Conservation (phyloP, 2,329 filamentous ascomycete species). For the Xylaria sp. region DNA sequence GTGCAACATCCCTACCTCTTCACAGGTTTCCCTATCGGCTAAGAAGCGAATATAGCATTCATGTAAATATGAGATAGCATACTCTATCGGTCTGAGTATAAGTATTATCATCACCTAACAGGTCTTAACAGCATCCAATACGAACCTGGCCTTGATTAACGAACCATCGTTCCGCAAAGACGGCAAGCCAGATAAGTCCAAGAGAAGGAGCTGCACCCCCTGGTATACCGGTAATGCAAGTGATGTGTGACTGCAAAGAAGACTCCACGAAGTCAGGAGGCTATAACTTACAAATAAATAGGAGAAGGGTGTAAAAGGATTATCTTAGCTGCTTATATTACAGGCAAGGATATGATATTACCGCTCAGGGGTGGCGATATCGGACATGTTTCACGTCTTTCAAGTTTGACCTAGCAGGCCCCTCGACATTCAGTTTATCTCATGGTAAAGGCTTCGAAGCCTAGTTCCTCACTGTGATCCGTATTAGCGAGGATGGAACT, state of each 20-base stretch:
- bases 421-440: not conserved
- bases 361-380: too few species aligned
- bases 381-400: not conserved
- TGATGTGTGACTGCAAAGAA: not conserved
- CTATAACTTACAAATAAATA: not conserved
- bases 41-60: not conserved
- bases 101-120: not conserved
- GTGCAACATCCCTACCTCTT: not conserved
- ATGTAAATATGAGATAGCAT: not conserved
- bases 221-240: too few species aligned
- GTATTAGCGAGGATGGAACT: not conserved
- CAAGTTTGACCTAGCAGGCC: not conserved
- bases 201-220: not conserved
- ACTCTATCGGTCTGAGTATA: not conserved
- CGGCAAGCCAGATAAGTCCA: not conserved
- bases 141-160: not conserved
- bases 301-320: too few species aligned
- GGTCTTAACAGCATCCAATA: not conserved
- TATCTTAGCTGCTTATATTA: not conserved
- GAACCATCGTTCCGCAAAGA: not conserved
- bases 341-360: not conserved
- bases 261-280: not conserved
- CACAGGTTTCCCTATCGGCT: not conserved
- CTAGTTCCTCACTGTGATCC: not conserved
- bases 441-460: not conserved